phyloP scores from a whole-genome alignment of 352 stramenopile species.

The Pythium inflatum region DNA sequence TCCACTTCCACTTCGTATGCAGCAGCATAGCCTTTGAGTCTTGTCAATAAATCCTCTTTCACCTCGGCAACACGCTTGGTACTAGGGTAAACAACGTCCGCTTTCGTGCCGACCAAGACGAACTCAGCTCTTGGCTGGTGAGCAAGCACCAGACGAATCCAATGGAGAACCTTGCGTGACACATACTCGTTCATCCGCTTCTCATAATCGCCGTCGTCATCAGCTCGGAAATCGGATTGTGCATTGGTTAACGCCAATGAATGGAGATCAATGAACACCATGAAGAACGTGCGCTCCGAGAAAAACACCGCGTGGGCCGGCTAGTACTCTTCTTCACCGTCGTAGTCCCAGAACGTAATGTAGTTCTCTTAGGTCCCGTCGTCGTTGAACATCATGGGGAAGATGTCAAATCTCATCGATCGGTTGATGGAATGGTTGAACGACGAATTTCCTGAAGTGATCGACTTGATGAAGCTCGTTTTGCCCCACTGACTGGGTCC shows the following conservation, averaged over 20 bases:
- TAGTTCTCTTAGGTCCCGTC: background rate
- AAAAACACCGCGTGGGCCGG: constrained; percentile 10
- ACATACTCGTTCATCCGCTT: constrained; percentile 1
- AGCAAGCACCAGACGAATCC: constrained; percentile 6
- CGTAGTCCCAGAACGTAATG: constrained; percentile 22
- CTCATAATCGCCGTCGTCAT: background rate
- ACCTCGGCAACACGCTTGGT: too few relatives aligned
- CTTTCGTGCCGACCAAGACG: constrained; percentile 15
- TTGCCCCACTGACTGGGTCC: constrained; percentile 32
- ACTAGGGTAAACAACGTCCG: background rate
- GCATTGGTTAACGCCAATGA: background rate
- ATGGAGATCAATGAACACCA: constrained; percentile 11
- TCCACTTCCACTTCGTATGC: too few relatives aligned
- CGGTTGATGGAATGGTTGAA: constrained; percentile 14
- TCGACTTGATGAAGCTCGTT: constrained; percentile 39
- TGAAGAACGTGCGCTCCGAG: constrained; percentile 9
- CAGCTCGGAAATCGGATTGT: background rate
- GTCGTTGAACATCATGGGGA: constrained; percentile 11
- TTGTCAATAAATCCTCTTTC: background rate
- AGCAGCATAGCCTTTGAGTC: background rate
- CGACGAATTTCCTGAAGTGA: constrained; percentile 6
- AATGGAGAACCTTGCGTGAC: background rate
- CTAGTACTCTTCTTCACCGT: constrained; percentile 11
- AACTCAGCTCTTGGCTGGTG: constrained; percentile 13
- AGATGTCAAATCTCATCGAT: background rate